Base-by-base conservation (phyloP, 495 filamentous ascomycete genomes). In the Pseudoneurospora amorphoporcata region DNA sequence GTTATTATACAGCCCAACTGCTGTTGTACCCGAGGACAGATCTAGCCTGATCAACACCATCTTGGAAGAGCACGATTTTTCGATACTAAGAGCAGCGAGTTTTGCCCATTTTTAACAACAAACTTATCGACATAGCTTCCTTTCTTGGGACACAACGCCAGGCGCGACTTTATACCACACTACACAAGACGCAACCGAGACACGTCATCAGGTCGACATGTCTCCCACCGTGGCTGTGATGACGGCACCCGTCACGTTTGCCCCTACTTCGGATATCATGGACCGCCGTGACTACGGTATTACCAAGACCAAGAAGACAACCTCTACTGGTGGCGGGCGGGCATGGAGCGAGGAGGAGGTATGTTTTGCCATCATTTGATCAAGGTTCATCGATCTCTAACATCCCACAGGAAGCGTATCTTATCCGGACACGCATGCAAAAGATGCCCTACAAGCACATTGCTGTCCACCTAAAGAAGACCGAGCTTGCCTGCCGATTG, bases 401-500 rank as follows among this genome's bases (percentile, higher is more conserved):
- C 75, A 61, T 39, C 0, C 19, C 72, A 75, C 75, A 94, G 92
- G 92, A 94, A 83, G 87, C 90, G n/a, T 94, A 94, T 80, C 89
- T 94, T 43, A 87, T 94, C 73, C 91, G 92, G 78, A 94, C 92
- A 73, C 90, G 92, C 47, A 87, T 91, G 79, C 91, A 94, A 75
- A 94, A 94, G 83, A 92, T 94, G 88, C 92, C 92, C 1, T 94
- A 94, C 82, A 94, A 94, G 86, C 92, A 94, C 76, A 94, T 94
- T 77, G 92, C 92, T 72, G 87, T 89, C 72, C 89, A 93, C 75
- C 82, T 94, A 73, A 92, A 93, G 81, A 94, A 94, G 84, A 94
- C 92, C 5, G 92, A 94, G 83, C 83, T 94, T 72, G 92, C 92
- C 70, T 94, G 92, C 81, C 92, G 92, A 70, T 87, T 94, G 47